phyloP scores from a whole-genome alignment of 371 early-diverging fungal genomes.

The Massospora cicadina region DNA sequence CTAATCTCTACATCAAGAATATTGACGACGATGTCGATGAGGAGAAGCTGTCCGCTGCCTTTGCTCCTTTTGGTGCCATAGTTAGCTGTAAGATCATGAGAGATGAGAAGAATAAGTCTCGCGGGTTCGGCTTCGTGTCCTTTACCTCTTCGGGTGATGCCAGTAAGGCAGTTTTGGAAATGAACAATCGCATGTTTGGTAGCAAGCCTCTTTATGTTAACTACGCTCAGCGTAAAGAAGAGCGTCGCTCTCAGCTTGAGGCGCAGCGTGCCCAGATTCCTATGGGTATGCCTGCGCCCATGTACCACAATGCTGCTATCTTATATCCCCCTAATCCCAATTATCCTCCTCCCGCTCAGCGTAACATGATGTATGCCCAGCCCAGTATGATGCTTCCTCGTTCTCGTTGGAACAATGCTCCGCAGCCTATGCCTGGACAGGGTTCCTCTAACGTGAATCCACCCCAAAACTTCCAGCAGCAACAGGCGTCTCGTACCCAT shows the following conservation, averaged over 20 bases:
- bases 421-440: constrained; percentile 10
- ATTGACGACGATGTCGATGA: constrained; percentile 91
- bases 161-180: constrained; percentile 75
- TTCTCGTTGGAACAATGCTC: background rate
- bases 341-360: constrained; percentile 41
- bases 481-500: constrained; percentile 4
- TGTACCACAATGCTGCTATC: constrained; percentile 17
- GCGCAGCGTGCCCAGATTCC: constrained; percentile 70
- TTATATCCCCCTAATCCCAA: constrained; percentile 22
- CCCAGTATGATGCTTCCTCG: constrained; percentile 41
- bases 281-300: constrained; percentile 17
- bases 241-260: constrained; percentile 79
- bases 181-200: constrained; percentile 81
- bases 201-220: constrained; percentile 95
- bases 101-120: constrained; percentile 67
- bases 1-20: constrained; percentile 97
- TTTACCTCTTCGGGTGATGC: constrained; percentile 83
- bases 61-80: constrained; percentile 85
- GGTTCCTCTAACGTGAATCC: constrained; percentile 17
- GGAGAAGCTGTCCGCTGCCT: constrained; percentile 86
- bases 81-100: constrained; percentile 95
- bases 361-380: constrained; percentile 52
- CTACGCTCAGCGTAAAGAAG: constrained; percentile 94
- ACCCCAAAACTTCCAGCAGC: background rate
- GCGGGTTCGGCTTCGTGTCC: constrained; percentile 85